Conservation (phyloP, 371 early-diverging fungal species). For the Rhizomucor miehei region DNA sequence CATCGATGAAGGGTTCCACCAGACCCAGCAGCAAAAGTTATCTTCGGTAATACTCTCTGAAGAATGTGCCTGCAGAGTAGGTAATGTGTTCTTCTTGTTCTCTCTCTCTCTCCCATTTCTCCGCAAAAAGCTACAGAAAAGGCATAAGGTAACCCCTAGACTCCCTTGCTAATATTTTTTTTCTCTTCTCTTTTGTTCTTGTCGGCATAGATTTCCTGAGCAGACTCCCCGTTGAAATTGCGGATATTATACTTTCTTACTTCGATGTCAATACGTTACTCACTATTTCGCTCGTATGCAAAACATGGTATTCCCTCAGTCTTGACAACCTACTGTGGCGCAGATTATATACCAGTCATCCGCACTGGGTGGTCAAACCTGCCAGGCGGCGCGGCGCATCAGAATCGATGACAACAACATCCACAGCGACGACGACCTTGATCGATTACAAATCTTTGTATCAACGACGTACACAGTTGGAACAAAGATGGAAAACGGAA, state of each 20-base stretch:
- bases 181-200: too few species aligned
- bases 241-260: constrained; percentile 12
- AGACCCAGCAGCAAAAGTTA: constrained; percentile 14
- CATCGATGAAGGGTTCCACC: constrained; percentile 24
- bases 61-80: too few species aligned
- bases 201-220: constrained; percentile 9
- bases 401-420: background rate
- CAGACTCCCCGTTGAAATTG: constrained; percentile 13
- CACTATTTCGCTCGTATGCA: constrained; percentile 11
- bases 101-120: too few species aligned
- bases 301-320: constrained; percentile 11
- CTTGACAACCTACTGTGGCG: constrained; percentile 19
- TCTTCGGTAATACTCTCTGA: constrained; percentile 8
- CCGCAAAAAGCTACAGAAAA: too few species aligned
- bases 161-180: too few species aligned
- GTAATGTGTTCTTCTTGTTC: too few species aligned
- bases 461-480: constrained; percentile 12
- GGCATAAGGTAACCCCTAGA: too few species aligned
- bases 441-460: constrained; percentile 20
- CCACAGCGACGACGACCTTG: too few species aligned
- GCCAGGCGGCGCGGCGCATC: background rate
- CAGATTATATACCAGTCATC: constrained; percentile 12
- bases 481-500: constrained; percentile 34
- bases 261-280: constrained; percentile 16
- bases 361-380: constrained; percentile 5